Base-by-base conservation (phyloP, 1,139 yeast genomes). In the Yamadazyma dushanensis region DNA sequence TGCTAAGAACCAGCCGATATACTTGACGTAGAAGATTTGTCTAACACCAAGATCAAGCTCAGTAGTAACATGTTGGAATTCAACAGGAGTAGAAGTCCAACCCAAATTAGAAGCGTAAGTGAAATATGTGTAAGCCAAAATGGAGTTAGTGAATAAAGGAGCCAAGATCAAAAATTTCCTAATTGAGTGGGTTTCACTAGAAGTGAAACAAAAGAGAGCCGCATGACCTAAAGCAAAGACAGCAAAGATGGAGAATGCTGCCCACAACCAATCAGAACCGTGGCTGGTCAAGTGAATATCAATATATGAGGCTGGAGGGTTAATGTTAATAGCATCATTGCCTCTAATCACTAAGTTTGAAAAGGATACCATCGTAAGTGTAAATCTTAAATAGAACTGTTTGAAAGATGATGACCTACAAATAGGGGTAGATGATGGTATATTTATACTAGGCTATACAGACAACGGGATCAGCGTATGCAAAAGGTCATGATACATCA, bases 191-290 rank as follows among this genome's bases (percentile, higher is more conserved):
- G 57, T 67, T 39, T 56, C 53, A 16, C 65, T 53, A 35, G 64
- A 66, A 31, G 72, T 63, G 30, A 61, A 57, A 34, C 64, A 61
- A 42, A 69, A 70, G 25, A 68, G 46, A 19, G 54, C 56, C 8
- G 66, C 66, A 50, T 75, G 73, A 29, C 56, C 50, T 16, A 79
- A 36, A 10, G 79, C 56, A 8, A 71, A 54, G 3, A 71, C 38
- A 10, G 70, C 68, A 51, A 80, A 76, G 9, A 66, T 43, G 2
- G 77, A 56, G 49, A 82, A 79, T 14, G 67, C 83, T 1, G 88
- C 75, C 87, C 87, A 81, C 45, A 77, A 66, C 86, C 86, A 81
- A 54, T 77, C 76, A 6, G 85, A 77, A 49, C 88, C 88, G 46
- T 76, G 78, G 9, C 53, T 44, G 14, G 84, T 78, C 32, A 80